Evolutionary conservation across 441 rosid species (phyloP).

Genomic region (Codiaeum variegatum): DNA sequence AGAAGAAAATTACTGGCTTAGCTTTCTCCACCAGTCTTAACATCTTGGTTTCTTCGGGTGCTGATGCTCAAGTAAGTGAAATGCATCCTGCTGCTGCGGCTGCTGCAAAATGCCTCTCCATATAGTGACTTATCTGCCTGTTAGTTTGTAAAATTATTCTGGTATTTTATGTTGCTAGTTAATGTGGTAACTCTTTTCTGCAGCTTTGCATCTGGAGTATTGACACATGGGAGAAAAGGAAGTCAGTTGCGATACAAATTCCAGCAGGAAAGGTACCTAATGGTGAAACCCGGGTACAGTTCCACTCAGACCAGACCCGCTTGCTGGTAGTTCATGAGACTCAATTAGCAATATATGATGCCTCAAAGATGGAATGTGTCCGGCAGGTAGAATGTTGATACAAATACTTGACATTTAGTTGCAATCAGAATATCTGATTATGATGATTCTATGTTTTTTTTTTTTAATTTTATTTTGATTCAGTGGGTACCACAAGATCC

Average conservation of each 20-base stretch:
- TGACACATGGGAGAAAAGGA: constrained; percentile 94
- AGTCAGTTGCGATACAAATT: constrained; percentile 55
- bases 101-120: not conserved
- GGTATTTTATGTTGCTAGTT: not conserved
- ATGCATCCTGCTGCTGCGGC: not conserved
- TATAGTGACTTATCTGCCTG: not conserved
- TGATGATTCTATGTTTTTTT: constrained; percentile 4
- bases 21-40: constrained; percentile 79
- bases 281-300: constrained; percentile 80
- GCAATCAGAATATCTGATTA: not conserved
- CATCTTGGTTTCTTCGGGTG: constrained; percentile 92
- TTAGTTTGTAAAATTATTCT: not conserved
- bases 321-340: constrained; percentile 84
- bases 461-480: no score
- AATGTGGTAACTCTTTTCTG: not conserved
- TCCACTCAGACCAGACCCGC: constrained; percentile 77
- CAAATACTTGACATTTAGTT: not conserved
- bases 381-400: constrained; percentile 49
- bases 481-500: constrained; percentile 90
- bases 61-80: constrained; percentile 84
- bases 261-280: constrained; percentile 66
- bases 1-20: constrained; percentile 78
- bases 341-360: constrained; percentile 81
- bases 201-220: constrained; percentile 88
- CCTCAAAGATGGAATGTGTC: constrained; percentile 76